Percentiles rank a stretch among this genome's conserved stretches.
Conservation (phyloP, 73 alveolate genomes). For the Effrenium voratum region DNA sequence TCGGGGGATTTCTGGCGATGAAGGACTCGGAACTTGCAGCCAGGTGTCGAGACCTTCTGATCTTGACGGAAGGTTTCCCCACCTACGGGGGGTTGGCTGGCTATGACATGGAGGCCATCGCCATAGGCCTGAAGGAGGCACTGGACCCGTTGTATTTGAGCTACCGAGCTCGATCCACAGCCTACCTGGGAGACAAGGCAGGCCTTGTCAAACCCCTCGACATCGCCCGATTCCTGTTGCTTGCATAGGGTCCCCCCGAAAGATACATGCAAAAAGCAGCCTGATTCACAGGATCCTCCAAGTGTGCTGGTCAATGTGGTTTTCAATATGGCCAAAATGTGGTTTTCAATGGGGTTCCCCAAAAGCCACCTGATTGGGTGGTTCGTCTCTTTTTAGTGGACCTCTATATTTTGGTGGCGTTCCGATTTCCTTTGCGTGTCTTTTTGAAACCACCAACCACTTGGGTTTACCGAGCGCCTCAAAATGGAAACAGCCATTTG, state of each 20-base stretch:
- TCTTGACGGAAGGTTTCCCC: conserved; percentile 94
- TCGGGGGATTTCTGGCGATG: conserved; percentile 91
- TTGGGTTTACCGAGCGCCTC: no score
- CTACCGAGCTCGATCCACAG: conserved; percentile 88
- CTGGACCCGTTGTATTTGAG: conserved; percentile 78
- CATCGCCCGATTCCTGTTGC: conserved; percentile 32
- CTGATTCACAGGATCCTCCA: no score
- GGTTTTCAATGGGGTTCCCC: no score
- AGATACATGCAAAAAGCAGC: no score
- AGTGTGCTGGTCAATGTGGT: no score
- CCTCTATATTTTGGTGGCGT: no score
- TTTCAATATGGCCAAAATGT: no score
- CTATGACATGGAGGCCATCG: conserved; percentile 92
- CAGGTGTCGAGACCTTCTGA: conserved; percentile 60
- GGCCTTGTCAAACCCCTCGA: conserved; percentile 51
- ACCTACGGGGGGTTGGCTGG: conserved; percentile 95
- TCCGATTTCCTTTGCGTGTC: no score
- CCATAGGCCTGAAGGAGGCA: conserved; percentile 87
- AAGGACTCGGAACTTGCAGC: conserved; percentile 32
- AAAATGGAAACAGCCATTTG: no score
- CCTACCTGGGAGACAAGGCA: conserved; percentile 67
- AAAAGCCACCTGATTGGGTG: no score
- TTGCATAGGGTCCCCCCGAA: conserved; percentile 45
- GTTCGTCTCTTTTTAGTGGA: no score
- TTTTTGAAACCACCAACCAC: no score